Conservation (phyloP, 1,284 basidiomycete species). For the Microbotryum violaceum region DNA sequence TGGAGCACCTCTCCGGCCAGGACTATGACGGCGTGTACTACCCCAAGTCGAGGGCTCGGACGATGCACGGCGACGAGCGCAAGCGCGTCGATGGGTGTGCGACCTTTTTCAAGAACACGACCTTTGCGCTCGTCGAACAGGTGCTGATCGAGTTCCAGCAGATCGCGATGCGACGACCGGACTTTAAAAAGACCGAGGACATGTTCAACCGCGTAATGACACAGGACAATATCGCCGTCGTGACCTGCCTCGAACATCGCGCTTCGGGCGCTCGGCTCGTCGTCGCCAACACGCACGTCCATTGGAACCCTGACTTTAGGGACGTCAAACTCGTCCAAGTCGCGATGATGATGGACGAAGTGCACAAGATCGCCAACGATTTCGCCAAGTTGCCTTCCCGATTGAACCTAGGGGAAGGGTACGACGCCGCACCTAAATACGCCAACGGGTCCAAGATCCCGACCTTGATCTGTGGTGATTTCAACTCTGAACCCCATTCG, state of each 20-base stretch:
- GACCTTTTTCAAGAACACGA: conserved; percentile 85
- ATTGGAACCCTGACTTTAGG: conserved; percentile 86
- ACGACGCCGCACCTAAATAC: conserved; percentile 55
- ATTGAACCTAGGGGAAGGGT: conserved; percentile 40
- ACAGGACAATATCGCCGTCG: conserved; percentile 88
- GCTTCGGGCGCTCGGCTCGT: conserved; percentile 79
- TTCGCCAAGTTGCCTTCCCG: conserved; percentile 80
- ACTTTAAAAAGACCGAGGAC: conserved; percentile 97
- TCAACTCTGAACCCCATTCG: conserved; percentile 79
- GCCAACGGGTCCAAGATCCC: conserved; percentile 81
- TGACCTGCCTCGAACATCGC: conserved; percentile 79
- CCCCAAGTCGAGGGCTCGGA: conserved; percentile 90
- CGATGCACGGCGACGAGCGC: conserved; percentile 81
- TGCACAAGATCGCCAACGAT: conserved; percentile 76
- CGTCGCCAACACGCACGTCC: conserved; percentile 83
- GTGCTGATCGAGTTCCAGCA: conserved; percentile 92
- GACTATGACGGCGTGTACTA: conserved; percentile 90
- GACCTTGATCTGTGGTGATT: conserved; percentile 84
- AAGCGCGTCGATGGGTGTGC: conserved; percentile 93
- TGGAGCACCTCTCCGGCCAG: conserved; percentile 62
- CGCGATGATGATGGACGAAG: conserved; percentile 84
- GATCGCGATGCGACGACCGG: conserved; percentile 82
- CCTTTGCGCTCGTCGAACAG: conserved; percentile 87
- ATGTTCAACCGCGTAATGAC: conserved; percentile 99
- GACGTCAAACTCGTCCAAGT: conserved; percentile 98